Conservation (phyloP, 179 eudicot species). For the Beta macrorhiza region DNA sequence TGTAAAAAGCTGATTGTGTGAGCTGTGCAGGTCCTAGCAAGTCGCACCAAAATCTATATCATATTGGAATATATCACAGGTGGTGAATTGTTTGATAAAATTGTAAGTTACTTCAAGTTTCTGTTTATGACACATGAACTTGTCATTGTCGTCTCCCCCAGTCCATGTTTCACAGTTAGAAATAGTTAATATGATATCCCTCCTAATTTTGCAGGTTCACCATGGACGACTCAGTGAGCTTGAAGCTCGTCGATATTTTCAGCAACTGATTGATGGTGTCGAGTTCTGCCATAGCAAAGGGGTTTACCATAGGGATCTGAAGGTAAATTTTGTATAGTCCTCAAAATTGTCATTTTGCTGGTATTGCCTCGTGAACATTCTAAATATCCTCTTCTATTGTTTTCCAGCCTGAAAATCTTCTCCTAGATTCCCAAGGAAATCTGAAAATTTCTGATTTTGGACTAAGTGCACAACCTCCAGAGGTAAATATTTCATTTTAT, state of each 20-base stretch:
- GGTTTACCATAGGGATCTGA: slow-evolving; percentile 51
- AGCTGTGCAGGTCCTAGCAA: slow-evolving; percentile 78
- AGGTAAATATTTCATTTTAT: slow-evolving; percentile 45
- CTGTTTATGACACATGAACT: background rate
- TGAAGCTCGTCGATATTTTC: slow-evolving; percentile 43
- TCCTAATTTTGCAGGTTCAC: slow-evolving; percentile 30
- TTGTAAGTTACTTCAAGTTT: slow-evolving; percentile 52
- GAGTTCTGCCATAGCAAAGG: slow-evolving; percentile 49
- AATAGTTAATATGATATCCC: background rate
- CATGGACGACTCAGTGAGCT: slow-evolving; percentile 45
- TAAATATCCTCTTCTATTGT: slow-evolving; percentile 19
- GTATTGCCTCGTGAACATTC: slow-evolving; percentile 7
- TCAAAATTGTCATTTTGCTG: slow-evolving; percentile 15
- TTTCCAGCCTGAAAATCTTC: slow-evolving; percentile 92
- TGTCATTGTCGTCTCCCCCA: background rate
- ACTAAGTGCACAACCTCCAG: slow-evolving; percentile 82
- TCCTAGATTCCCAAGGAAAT: slow-evolving; percentile 85
- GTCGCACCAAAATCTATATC: slow-evolving; percentile 88
- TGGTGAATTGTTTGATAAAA: slow-evolving; percentile 94
- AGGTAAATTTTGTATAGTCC: slow-evolving; percentile 32
- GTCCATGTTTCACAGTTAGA: background rate
- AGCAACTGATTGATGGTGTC: slow-evolving; percentile 47
- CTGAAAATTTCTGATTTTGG: slow-evolving; percentile 94
- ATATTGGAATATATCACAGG: slow-evolving; percentile 93
- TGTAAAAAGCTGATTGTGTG: slow-evolving; percentile 6